Conservation (phyloP, 805 yeast species). For the Yamadazyma insecticola region DNA sequence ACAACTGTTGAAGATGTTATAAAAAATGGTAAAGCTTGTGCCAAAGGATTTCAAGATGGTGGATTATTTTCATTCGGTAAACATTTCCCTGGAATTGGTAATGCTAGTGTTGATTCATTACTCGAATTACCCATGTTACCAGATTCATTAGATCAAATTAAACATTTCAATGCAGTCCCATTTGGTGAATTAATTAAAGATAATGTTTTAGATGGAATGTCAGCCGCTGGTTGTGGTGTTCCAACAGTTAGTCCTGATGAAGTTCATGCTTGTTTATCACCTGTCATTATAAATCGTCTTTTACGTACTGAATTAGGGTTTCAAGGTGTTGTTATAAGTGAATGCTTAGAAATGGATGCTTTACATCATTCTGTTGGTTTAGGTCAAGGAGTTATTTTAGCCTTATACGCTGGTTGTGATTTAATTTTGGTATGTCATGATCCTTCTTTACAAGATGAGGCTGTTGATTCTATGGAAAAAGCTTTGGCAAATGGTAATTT, state of each 20-base stretch:
- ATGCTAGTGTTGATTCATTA: conserved; percentile 53
- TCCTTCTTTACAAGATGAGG: conserved; percentile 50
- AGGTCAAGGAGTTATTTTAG: conserved; percentile 61
- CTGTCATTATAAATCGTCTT: conserved; percentile 45
- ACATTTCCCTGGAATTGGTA: conserved; percentile 66
- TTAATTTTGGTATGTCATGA: conserved; percentile 60
- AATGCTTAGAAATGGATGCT: conserved; percentile 61
- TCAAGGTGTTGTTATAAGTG: conserved; percentile 54
- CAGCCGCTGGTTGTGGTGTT: conserved; percentile 62
- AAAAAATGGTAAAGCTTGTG: conserved; percentile 49
- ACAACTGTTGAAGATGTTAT: conserved; percentile 55
- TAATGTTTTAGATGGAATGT: conserved; percentile 47
- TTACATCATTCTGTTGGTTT: conserved; percentile 59
- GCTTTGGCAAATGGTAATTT: conserved; percentile 37
- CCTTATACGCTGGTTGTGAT: conserved; percentile 63
- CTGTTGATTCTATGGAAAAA: conserved; percentile 38
- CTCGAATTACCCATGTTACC: conserved; percentile 56
- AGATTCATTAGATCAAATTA: conserved; percentile 50
- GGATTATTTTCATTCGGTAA: conserved; percentile 55
- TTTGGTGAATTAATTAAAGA: conserved; percentile 44
- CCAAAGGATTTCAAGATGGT: conserved; percentile 50
- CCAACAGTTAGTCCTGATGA: conserved; percentile 59
- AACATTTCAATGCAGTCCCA: conserved; percentile 46
- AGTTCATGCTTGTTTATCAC: conserved; percentile 58
- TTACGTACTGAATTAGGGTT: conserved; percentile 48